phyloP scores from a whole-genome alignment of 2,329 filamentous ascomycete genomes.

The Penicillium paneum region DNA sequence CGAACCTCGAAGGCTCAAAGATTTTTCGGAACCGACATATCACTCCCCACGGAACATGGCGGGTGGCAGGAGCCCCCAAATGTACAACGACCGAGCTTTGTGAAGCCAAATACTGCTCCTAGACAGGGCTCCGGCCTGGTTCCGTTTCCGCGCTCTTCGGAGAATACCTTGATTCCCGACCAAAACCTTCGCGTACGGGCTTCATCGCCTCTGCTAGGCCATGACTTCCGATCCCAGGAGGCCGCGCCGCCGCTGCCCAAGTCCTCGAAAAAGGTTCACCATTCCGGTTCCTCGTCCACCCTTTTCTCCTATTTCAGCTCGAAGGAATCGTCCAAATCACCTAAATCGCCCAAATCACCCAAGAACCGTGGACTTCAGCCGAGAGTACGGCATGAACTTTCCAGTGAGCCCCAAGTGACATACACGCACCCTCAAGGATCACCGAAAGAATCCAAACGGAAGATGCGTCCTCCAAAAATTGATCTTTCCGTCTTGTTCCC shows the following conservation, averaged over 20 bases:
- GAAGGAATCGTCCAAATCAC: constrained; percentile 40
- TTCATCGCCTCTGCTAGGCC: constrained; percentile 47
- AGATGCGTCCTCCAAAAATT: constrained; percentile 39
- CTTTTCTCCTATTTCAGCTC: constrained; percentile 49
- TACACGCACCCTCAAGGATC: constrained; percentile 23
- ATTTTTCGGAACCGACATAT: constrained; percentile 32
- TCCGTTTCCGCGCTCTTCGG: constrained; percentile 24
- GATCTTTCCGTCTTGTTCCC: constrained; percentile 45
- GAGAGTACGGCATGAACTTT: constrained; percentile 17
- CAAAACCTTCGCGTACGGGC: constrained; percentile 41
- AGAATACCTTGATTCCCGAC: constrained; percentile 20
- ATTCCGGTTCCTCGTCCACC: constrained; percentile 46
- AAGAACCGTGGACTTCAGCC: constrained; percentile 28
- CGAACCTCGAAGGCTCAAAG: constrained; percentile 33
- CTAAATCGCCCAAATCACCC: constrained; percentile 39
- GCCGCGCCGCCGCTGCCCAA: constrained; percentile 32
- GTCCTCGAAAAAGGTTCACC: constrained; percentile 36
- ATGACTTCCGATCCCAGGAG: constrained; percentile 34
- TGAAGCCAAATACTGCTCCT: constrained; percentile 35
- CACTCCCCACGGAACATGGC: constrained; percentile 22
- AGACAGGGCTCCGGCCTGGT: constrained; percentile 24
- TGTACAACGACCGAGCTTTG: constrained; percentile 39
- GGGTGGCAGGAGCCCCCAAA: constrained; percentile 25
- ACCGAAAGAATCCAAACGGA: constrained; percentile 38
- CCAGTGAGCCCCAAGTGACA: constrained; percentile 21